Conservation (phyloP, 345 rosid species). For the Arabidopsis suecica region DNA sequence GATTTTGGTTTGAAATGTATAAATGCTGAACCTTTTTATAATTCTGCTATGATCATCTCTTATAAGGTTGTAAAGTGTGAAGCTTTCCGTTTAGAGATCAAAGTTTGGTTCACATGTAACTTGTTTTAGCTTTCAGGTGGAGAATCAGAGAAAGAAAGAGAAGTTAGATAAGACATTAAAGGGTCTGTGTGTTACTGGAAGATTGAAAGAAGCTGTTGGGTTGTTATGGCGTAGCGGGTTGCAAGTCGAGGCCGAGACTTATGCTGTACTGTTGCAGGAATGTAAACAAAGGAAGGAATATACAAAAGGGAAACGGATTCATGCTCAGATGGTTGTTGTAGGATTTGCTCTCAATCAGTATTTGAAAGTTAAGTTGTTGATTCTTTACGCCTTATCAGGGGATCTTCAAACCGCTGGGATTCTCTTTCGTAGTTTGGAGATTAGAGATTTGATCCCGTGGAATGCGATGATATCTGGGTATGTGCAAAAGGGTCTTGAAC, state of each 20-base stretch:
- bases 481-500: slow-evolving; percentile 60
- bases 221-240: slow-evolving; percentile 53
- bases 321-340: slow-evolving; percentile 67
- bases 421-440: slow-evolving; percentile 47
- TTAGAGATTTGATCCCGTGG: slow-evolving; percentile 55
- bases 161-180: slow-evolving; percentile 59
- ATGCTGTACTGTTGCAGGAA: slow-evolving; percentile 71
- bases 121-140: slow-evolving; percentile 69
- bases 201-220: slow-evolving; percentile 70
- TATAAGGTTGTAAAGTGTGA: slow-evolving; percentile 17
- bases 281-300: slow-evolving; percentile 59
- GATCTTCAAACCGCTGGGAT: slow-evolving; percentile 52
- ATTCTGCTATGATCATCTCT: background rate
- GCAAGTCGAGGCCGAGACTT: slow-evolving; percentile 51
- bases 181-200: slow-evolving; percentile 69
- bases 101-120: slow-evolving; percentile 31
- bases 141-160: slow-evolving; percentile 39
- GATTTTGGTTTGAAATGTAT: background rate
- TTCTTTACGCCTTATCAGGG: slow-evolving; percentile 63
- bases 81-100: slow-evolving; percentile 3
- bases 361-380: slow-evolving; percentile 63
- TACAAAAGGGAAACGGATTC: slow-evolving; percentile 59
- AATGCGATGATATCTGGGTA: slow-evolving; percentile 64
- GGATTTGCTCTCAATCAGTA: slow-evolving; percentile 59
- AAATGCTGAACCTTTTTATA: slow-evolving; percentile 5